phyloP scores from a whole-genome alignment of 345 rosid species.

The Hypericum perforatum region DNA sequence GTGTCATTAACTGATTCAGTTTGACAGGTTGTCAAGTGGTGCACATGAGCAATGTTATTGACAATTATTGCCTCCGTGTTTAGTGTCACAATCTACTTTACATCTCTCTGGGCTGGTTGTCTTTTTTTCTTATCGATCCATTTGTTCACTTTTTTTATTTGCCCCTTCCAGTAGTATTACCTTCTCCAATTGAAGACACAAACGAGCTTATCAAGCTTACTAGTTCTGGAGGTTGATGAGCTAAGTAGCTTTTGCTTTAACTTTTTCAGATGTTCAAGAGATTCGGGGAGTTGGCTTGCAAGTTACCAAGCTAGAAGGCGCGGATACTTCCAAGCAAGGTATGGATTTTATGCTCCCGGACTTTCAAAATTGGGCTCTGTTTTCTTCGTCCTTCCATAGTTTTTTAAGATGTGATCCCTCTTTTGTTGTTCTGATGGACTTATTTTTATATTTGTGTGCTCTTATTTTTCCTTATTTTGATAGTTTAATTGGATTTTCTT shows the following conservation, averaged over 20 bases:
- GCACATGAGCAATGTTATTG: no score
- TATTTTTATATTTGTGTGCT: no score
- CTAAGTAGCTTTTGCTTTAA: constrained; percentile 7
- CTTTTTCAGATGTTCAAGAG: constrained; percentile 56
- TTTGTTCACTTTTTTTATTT: no score
- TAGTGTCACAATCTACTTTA: no score
- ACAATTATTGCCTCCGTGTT: no score
- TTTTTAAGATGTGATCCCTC: neutral
- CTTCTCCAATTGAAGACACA: neutral
- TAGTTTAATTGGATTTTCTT: constrained; percentile 6
- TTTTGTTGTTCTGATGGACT: no score
- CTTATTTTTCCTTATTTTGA: no score
- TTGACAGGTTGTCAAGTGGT: no score
- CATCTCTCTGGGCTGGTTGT: no score
- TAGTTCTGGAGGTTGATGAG: neutral
- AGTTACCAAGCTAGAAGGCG: constrained; percentile 81
- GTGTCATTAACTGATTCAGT: no score
- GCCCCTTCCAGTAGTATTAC: no score
- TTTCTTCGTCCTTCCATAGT: neutral
- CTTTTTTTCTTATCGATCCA: no score
- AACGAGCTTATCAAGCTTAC: neutral
- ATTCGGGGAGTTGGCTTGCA: constrained; percentile 94
- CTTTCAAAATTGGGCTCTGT: neutral
- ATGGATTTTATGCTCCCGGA: constrained; percentile 8
- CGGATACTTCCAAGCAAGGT: constrained; percentile 57